These are phyloP conservation scores for Nicotiana noctiflora DNA, from an alignment of 257 asterid species.

Conservation along the genomic window DNA sequence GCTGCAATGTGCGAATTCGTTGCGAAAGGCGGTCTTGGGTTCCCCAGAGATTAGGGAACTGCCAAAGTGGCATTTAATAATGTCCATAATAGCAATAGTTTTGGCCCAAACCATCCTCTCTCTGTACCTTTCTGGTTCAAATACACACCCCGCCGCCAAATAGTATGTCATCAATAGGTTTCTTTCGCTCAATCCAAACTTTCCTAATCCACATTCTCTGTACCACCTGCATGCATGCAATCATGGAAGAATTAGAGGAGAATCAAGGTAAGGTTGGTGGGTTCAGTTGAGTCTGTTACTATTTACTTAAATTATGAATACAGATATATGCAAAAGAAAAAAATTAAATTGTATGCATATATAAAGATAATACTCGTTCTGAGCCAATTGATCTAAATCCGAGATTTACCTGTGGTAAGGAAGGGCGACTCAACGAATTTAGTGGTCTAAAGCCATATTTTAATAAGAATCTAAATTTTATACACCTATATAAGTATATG, in stretches of 20 bases:
- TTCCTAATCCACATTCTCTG: conserved; percentile 25
- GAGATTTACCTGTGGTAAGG: not conserved
- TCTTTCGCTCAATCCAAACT: conserved; percentile 40
- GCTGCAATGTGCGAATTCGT: conserved; percentile 29
- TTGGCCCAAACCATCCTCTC: conserved; percentile 74
- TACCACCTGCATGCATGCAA: conserved; percentile 47
- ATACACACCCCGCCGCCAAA: conserved; percentile 45
- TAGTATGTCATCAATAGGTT: conserved; percentile 33
- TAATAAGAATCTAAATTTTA: too few species aligned
- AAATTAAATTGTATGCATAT: not conserved
- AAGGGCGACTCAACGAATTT: too few species aligned
- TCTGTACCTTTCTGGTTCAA: conserved; percentile 53
- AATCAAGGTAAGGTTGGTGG: too few species aligned
- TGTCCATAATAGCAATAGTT: conserved; percentile 42
- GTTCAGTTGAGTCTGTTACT: not conserved
- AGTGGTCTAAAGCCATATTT: too few species aligned
- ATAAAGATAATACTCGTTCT: not conserved
- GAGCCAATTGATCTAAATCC: not conserved
- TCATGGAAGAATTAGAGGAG: not conserved
- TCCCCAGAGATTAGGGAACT: conserved; percentile 14
- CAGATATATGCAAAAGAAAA: too few species aligned
- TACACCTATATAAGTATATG: too few species aligned
- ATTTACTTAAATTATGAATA: too few species aligned
- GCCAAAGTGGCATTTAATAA: conserved; percentile 23
- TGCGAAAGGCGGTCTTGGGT: conserved; percentile 31